Conservation (phyloP, 2,329 filamentous ascomycete genomes). For the Exophiala lecanii-corni region DNA sequence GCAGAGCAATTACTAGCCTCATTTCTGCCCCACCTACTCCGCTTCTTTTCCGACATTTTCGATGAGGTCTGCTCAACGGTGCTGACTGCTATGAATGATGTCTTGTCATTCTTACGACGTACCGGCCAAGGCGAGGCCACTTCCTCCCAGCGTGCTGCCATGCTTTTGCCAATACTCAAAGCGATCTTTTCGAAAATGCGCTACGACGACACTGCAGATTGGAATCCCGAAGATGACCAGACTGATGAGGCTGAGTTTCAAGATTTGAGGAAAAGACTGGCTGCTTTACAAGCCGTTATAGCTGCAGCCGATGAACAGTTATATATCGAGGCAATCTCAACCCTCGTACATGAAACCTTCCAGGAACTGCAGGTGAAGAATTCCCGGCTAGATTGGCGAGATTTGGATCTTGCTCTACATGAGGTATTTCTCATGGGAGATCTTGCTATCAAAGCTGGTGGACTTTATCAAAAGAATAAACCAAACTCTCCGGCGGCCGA, state of each 20-base stretch:
- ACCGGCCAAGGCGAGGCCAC: slow-evolving; percentile 59
- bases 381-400: slow-evolving; percentile 81
- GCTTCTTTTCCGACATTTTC: slow-evolving; percentile 96
- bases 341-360: slow-evolving; percentile 83
- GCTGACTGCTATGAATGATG: slow-evolving; percentile 86
- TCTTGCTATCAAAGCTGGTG: slow-evolving; percentile 81
- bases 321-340: slow-evolving; percentile 83
- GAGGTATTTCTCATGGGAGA: slow-evolving; percentile 97
- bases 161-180: slow-evolving; percentile 82
- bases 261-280: slow-evolving; percentile 82
- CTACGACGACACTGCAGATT: slow-evolving; percentile 89
- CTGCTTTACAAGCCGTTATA: slow-evolving; percentile 87
- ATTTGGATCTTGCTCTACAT: slow-evolving; percentile 86
- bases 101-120: slow-evolving; percentile 86
- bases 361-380: slow-evolving; percentile 70
- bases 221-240: slow-evolving; percentile 91
- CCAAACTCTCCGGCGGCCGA: slow-evolving; percentile 75
- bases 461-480: slow-evolving; percentile 78
- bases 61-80: slow-evolving; percentile 97
- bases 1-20: slow-evolving; percentile 77
- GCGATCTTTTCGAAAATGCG: slow-evolving; percentile 95
- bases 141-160: slow-evolving; percentile 69
- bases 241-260: slow-evolving; percentile 97
- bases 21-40: slow-evolving; percentile 81
- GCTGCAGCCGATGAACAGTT: slow-evolving; percentile 82